A percentile compares a stretch with the other conserved stretches of the same genome.
Evolutionary conservation across 192 early-diverging fungal genomes (phyloP).

Genomic region (Backusella macrospora): DNA sequence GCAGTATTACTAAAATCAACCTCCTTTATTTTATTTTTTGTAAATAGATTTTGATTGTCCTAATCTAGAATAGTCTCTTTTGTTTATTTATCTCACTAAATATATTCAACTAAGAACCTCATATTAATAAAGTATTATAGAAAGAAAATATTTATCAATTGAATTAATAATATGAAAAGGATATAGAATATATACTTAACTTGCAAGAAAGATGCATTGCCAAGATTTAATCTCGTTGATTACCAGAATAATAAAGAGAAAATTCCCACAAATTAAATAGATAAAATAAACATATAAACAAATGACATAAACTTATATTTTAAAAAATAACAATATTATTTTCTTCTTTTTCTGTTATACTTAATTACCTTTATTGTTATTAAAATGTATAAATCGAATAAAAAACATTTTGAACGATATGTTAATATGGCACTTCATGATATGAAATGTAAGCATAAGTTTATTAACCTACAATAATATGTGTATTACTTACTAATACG

Average conservation of each 20-base stretch:
- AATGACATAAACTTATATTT: neutral
- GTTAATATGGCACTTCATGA: neutral
- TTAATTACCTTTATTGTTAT: neutral
- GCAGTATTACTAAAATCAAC: neutral
- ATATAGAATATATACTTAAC: neutral
- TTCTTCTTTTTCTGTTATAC: neutral
- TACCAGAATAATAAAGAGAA: neutral
- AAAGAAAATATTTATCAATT: neutral
- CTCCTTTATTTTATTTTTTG: neutral
- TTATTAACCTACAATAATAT: neutral
- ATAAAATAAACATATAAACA: constrained; percentile 2
- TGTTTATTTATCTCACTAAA: neutral
- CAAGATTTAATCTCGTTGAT: neutral
- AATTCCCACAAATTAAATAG: neutral
- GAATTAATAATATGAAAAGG: neutral
- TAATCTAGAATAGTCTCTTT: neutral
- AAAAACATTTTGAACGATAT: neutral
- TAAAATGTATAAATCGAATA: neutral
- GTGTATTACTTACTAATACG: neutral
- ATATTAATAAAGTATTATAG: too few relatives aligned
- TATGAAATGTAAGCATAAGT: neutral
- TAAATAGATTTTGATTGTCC: neutral
- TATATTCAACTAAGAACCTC: too few relatives aligned
- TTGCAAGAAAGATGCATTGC: neutral
- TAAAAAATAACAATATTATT: neutral